Base-by-base conservation (phyloP, 1,284 basidiomycete genomes). In the Porphyrellus sp. region DNA sequence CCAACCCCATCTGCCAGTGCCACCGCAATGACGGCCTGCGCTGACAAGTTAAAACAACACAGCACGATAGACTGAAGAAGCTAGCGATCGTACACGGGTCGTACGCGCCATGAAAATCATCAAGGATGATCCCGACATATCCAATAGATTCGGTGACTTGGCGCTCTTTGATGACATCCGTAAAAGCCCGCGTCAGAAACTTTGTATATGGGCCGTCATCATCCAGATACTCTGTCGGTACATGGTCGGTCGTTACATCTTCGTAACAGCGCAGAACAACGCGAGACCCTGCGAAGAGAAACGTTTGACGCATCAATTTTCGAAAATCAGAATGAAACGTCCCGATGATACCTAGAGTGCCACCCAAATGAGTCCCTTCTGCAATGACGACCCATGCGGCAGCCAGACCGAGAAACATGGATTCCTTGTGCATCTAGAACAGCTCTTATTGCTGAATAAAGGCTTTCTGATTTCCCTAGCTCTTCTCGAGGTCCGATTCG, bases 251-350 rank as follows among this genome's bases (percentile, higher is more conserved):
- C 5, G 30, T 53, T 18, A 8, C 38, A n/a, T 54, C 52, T 41
- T 54, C 43, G 25, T 40, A 46, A n/a, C 52, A 53, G 6, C 51
- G 50, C 35, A 53, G 38, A 31, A 53, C 13, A 15, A n/a, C 12
- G 21, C 46, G 52, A 24, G 52, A 51, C 18, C 49, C 51, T 34
- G 52, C 52, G 25, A 52, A 56, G 18, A 56, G 47, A 41, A 16
- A 56, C 31, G 52, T 39, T 6, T n/a, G n/a, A n/a, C n/a, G n/a
- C n/a, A n/a, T n/a, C n/a, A n/a, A n/a, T n/a, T n/a, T n/a, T n/a
- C n/a, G n/a, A n/a, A n/a, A n/a, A n/a, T n/a, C n/a, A n/a, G n/a
- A n/a, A n/a, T n/a, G n/a, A n/a, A n/a, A n/a, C n/a, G n/a, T n/a
- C n/a, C n/a, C n/a, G n/a, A n/a, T n/a, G n/a, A n/a, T n/a, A n/a